Evolutionary conservation across 164 flowering plant genomes (phyloP).

Genomic region (Amborella trichopoda): DNA sequence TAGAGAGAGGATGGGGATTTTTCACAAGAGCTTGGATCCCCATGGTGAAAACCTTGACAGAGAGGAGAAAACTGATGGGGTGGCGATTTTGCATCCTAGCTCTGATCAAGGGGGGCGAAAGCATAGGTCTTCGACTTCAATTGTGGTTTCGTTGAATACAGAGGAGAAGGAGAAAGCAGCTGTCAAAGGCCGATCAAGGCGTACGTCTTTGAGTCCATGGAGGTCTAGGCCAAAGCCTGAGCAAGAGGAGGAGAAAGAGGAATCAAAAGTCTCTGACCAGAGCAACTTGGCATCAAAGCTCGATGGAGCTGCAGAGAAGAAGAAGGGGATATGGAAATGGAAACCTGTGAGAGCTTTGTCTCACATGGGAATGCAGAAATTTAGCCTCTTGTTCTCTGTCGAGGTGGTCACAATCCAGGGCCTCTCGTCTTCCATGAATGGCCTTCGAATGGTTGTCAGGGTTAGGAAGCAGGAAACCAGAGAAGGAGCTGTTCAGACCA

Average conservation of each 20-base stretch:
- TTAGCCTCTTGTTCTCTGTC: slow-evolving; percentile 77
- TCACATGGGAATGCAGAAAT: slow-evolving; percentile 69
- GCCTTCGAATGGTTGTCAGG: slow-evolving; percentile 71
- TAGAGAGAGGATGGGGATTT: no score
- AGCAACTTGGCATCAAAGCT: neutral
- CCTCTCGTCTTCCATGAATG: slow-evolving; percentile 88
- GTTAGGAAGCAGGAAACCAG: slow-evolving; percentile 81
- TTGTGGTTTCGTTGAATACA: neutral
- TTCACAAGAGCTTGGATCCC: no score
- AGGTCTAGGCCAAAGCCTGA: slow-evolving; percentile 57
- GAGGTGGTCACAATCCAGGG: slow-evolving; percentile 74
- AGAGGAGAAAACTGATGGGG: no score
- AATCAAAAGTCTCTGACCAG: neutral
- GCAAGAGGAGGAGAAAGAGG: slow-evolving; percentile 10
- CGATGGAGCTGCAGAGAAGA: slow-evolving; percentile 16
- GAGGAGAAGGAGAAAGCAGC: slow-evolving; percentile 8
- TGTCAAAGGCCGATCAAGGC: slow-evolving; percentile 33
- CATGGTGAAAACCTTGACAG: no score
- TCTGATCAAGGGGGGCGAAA: no score
- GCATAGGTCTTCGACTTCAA: neutral
- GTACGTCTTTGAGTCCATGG: slow-evolving; percentile 86
- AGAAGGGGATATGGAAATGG: slow-evolving; percentile 91
- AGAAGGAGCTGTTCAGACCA: slow-evolving; percentile 84
- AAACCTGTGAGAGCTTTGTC: slow-evolving; percentile 78
- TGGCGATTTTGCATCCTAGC: no score